Conservation (phyloP, 768 basidiomycete species). For the Mycena galopus region DNA sequence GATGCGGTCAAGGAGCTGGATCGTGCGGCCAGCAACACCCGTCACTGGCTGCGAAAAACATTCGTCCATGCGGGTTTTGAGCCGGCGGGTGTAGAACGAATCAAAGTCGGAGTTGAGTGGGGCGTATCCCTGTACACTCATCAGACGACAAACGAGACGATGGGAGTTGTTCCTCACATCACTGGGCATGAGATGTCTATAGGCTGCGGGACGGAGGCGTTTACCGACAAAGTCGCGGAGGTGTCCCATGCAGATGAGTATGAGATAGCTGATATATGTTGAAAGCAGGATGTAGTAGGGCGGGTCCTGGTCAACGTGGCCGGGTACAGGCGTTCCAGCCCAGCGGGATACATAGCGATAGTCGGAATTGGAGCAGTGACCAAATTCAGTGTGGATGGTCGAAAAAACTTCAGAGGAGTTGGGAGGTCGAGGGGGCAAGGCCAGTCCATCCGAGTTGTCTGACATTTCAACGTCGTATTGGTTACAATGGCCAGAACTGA, state of each 20-base stretch:
- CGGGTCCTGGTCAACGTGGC: constrained; percentile 83
- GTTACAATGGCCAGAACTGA: too few species aligned
- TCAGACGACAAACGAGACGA: background rate
- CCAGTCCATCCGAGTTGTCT: constrained; percentile 67
- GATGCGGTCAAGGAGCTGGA: constrained; percentile 86
- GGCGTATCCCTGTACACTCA: constrained; percentile 82
- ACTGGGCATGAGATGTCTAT: constrained; percentile 86
- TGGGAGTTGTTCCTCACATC: constrained; percentile 66
- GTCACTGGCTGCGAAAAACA: constrained; percentile 95
- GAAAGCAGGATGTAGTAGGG: constrained; percentile 93
- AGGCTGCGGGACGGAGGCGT: constrained; percentile 74
- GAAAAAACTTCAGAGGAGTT: constrained; percentile 84
- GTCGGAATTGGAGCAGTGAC: constrained; percentile 85
- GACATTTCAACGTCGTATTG: constrained; percentile 54
- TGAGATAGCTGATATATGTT: constrained; percentile 93
- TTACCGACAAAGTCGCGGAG: constrained; percentile 98
- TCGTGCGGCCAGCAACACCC: constrained; percentile 95
- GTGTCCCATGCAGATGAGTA: constrained; percentile 93
- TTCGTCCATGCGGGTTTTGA: constrained; percentile 95
- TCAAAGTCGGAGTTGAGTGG: constrained; percentile 98
- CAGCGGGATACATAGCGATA: constrained; percentile 81
- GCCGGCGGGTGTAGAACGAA: constrained; percentile 97
- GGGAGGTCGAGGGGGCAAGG: constrained; percentile 74
- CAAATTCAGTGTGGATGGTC: constrained; percentile 92
- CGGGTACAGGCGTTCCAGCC: constrained; percentile 61